A percentile compares a stretch with the other conserved stretches of the same genome.
Evolutionary conservation across 768 basidiomycete genomes (phyloP).

Genomic region (Crassisporium funariophilum): DNA sequence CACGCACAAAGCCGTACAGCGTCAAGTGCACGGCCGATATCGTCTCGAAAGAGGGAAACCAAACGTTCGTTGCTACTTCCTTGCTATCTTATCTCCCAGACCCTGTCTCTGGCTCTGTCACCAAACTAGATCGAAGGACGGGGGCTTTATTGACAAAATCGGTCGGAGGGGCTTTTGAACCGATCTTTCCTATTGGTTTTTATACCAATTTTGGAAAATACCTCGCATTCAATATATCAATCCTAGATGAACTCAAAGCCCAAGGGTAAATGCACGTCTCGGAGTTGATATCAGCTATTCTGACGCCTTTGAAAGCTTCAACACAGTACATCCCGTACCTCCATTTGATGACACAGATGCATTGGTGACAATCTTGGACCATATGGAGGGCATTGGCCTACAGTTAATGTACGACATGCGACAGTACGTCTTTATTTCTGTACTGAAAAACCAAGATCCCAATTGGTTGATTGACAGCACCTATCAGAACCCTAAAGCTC

Average conservation of each 20-base stretch:
- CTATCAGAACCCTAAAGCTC: slow-evolving; percentile 47
- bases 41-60: not conserved
- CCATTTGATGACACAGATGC: slow-evolving; percentile 49
- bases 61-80: not conserved
- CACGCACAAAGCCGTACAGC: slow-evolving; percentile 6
- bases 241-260: slow-evolving; percentile 45
- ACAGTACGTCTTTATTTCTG: slow-evolving; percentile 34
- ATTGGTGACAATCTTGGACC: slow-evolving; percentile 44
- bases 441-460: not conserved
- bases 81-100: slow-evolving; percentile 39
- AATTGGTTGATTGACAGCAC: slow-evolving; percentile 31
- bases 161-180: slow-evolving; percentile 23
- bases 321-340: slow-evolving; percentile 57
- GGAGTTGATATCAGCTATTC: not conserved
- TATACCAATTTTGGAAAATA: slow-evolving; percentile 48
- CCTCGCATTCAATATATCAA: slow-evolving; percentile 40
- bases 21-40: slow-evolving; percentile 3
- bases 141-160: slow-evolving; percentile 45
- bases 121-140: slow-evolving; percentile 50
- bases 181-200: slow-evolving; percentile 58
- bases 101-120: slow-evolving; percentile 38
- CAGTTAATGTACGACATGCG: slow-evolving; percentile 68
- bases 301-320: slow-evolving; percentile 11
- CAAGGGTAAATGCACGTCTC: slow-evolving; percentile 36
- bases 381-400: slow-evolving; percentile 51